Conservation (phyloP, 306 rosid genomes). For the Medicago lupulina region DNA sequence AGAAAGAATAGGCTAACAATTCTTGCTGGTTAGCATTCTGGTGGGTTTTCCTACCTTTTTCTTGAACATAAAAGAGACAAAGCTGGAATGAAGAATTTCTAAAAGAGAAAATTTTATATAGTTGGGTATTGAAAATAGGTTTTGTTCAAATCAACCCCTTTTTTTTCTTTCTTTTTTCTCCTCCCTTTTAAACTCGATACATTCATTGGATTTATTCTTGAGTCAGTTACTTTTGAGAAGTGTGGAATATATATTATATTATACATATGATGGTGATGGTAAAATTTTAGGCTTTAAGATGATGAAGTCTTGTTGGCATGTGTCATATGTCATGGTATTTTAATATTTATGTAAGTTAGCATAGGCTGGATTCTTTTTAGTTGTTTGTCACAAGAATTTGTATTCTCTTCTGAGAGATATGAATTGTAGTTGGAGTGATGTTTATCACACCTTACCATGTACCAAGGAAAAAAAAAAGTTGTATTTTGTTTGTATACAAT, state of each 20-base stretch:
- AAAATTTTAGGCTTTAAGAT: conserved; percentile 54
- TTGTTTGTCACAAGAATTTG: conserved; percentile 42
- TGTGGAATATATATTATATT: conserved; percentile 62
- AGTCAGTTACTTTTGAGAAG: conserved; percentile 67
- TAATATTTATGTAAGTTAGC: conserved; percentile 46
- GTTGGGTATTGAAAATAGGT: conserved; percentile 71
- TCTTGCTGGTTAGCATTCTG: conserved; percentile 75
- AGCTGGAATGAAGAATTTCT: conserved; percentile 44
- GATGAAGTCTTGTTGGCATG: conserved; percentile 51
- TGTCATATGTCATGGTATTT: conserved; percentile 49
- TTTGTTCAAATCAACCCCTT: conserved; percentile 64
- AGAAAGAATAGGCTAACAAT: conserved; percentile 58
- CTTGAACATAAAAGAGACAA: conserved; percentile 46
- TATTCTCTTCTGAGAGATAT: conserved; percentile 30
- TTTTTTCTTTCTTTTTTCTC: conserved; percentile 5
- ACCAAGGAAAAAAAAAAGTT: conserved; percentile 27
- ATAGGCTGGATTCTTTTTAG: conserved; percentile 51
- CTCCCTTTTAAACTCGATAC: conserved; percentile 54
- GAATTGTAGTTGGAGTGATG: conserved; percentile 34
- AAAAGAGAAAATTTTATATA: conserved; percentile 44
- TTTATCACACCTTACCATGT: conserved; percentile 39
- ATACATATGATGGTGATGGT: conserved; percentile 55
- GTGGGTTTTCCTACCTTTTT: conserved; percentile 51
- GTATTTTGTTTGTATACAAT: conserved; percentile 37
- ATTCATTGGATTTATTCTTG: conserved; percentile 99